Evolutionary conservation across 2,329 filamentous ascomycete genomes (phyloP), one percentile per base, ranked within the genome.

Genomic region (Teratosphaeria epicoccoides): DNA sequence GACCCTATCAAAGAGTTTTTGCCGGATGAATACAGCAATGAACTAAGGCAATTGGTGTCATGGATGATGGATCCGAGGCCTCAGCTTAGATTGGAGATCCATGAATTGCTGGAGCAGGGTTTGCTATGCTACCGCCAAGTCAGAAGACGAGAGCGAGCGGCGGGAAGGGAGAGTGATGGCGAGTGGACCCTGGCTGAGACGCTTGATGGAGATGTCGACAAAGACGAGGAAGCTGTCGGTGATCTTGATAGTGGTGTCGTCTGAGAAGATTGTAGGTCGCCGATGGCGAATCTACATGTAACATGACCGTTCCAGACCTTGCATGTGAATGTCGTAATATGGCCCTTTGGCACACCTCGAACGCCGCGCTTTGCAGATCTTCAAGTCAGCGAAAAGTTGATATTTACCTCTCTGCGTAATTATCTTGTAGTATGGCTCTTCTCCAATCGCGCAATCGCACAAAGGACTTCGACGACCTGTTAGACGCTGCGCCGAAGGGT

Each of bases 401-500:
- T 40, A 17, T 7, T 40, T 40, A 7, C 7, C 11, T 3, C 24
- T 1, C 2, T 46, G 43, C 43, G 11, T 6, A 1, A 24, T 17
- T 12, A 24, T 25, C 24, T 4, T 22, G n/a, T 24, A 48, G 14
- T 49, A 65, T 65, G 61, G 61, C 61, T 17, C 55, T 56, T 22
- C 55, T 56, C 47, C 59, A 54, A 58, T 60, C 59, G 11, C 56
- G 52, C 46, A 64, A 63, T 46, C 61, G 63, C 48, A 59, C 60
- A 24, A 51, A 52, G 17, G 59, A 64, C 33, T 65, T 67, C 24
- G 60, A 63, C 4, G 61, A 64, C 17, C 53, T 64, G 4, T 50
- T 60, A 4, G 55, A 61, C 25, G 52, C 52, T 37, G 61, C 56
- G 10, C 63, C 65, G 1, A 61, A 60, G 53, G 65, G 66, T 68